These are phyloP conservation scores for Naganishia kalamii DNA, from an alignment of 768 basidiomycete species.

Conservation along the genomic window DNA sequence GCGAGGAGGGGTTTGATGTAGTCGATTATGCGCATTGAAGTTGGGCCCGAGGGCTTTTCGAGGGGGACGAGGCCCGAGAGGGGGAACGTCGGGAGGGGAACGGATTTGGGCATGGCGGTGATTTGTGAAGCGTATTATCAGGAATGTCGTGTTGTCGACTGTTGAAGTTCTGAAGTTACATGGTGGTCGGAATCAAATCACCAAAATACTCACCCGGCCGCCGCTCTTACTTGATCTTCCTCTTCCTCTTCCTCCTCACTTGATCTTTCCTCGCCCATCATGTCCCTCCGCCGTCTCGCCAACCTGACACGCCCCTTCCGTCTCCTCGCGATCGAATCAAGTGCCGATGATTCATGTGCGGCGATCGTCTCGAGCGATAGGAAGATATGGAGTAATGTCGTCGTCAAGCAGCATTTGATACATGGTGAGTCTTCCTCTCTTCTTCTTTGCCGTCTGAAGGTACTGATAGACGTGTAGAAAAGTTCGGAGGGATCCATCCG, in stretches of 20 bases:
- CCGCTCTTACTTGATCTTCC: background rate
- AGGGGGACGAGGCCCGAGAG: conserved; percentile 66
- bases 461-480: too few relatives aligned
- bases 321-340: conserved; percentile 62
- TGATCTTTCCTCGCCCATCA: background rate
- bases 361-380: conserved; percentile 69
- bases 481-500: conserved; percentile 47
- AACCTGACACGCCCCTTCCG: conserved; percentile 24
- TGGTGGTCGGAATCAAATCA: background rate
- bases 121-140: background rate
- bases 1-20: conserved; percentile 71
- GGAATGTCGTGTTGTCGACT: background rate
- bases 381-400: conserved; percentile 70
- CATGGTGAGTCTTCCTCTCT: conserved; percentile 36
- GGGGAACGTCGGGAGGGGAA: conserved; percentile 35
- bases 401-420: conserved; percentile 67
- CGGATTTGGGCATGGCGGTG: conserved; percentile 41
- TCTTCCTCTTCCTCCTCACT: background rate
- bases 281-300: background rate
- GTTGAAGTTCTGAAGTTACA: background rate
- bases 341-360: conserved; percentile 90
- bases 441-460: too few relatives aligned
- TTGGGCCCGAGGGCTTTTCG: conserved; percentile 83
- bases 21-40: conserved; percentile 85
- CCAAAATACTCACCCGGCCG: background rate